Percentiles rank a stretch among this genome's conserved stretches.
phyloP scores from a whole-genome alignment of 2,329 filamentous ascomycete species.

The Xylaria arbuscula region DNA sequence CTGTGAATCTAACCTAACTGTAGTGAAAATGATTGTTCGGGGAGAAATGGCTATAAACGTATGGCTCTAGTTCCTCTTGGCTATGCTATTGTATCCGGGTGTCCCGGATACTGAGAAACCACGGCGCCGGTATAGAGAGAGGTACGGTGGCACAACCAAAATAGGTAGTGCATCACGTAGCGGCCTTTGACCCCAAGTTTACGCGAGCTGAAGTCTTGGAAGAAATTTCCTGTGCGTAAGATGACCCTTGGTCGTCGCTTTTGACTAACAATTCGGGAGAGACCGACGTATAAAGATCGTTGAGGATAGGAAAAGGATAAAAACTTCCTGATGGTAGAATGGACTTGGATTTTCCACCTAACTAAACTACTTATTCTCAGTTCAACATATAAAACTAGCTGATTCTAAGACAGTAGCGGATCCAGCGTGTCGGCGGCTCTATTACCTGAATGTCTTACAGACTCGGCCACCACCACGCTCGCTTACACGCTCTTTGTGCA shows the following conservation, averaged over 20 bases:
- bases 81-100: constrained; percentile 6
- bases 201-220: constrained; percentile 1
- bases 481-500: neutral
- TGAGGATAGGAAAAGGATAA: neutral
- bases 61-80: constrained; percentile 1
- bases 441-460: neutral
- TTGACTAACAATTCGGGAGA: neutral
- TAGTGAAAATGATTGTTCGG: constrained; percentile 1
- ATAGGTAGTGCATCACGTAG: neutral
- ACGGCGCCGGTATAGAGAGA: constrained; percentile 25
- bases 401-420: neutral
- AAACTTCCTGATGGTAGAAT: neutral
- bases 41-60: neutral
- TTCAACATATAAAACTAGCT: neutral
- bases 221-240: neutral
- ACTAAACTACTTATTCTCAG: neutral
- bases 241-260: neutral
- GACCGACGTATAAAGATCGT: neutral
- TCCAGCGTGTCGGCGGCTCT: neutral
- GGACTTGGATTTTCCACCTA: neutral
- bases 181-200: neutral
- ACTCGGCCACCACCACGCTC: neutral
- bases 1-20: neutral
- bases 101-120: constrained; percentile 22
- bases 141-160: constrained; percentile 3